Evolutionary conservation across 2,329 filamentous ascomycete genomes (phyloP).

Genomic region (Colletotrichum phormii): DNA sequence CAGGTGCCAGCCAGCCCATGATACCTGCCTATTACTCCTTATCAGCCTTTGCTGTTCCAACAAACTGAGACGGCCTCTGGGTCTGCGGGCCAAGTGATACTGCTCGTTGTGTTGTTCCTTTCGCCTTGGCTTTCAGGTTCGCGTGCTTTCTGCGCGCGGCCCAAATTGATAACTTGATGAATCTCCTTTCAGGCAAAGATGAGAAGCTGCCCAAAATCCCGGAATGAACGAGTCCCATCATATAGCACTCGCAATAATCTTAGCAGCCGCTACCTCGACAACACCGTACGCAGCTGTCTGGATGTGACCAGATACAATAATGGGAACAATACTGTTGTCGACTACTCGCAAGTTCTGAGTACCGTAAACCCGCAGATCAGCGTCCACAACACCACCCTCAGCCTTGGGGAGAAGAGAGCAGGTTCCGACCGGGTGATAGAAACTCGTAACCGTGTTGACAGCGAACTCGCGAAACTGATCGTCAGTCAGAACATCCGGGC

Average conservation of each 20-base stretch:
- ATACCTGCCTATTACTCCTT: too few species aligned
- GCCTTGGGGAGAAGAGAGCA: slow-evolving; percentile 53
- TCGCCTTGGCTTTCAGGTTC: too few species aligned
- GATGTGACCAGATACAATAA: slow-evolving; percentile 56
- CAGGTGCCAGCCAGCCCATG: too few species aligned
- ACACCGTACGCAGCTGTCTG: slow-evolving; percentile 61
- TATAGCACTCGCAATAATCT: slow-evolving; percentile 15
- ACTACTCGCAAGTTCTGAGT: slow-evolving; percentile 55
- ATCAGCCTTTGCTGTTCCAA: too few species aligned
- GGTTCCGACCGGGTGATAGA: slow-evolving; percentile 53
- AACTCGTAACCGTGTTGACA: slow-evolving; percentile 17
- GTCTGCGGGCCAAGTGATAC: too few species aligned
- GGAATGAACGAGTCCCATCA: background rate
- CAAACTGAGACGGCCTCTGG: too few species aligned
- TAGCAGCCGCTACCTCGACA: slow-evolving; percentile 51
- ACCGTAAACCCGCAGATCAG: slow-evolving; percentile 54
- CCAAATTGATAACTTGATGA: too few species aligned
- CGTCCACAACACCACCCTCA: slow-evolving; percentile 54
- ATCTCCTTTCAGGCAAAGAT: background rate
- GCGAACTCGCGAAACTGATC: slow-evolving; percentile 25
- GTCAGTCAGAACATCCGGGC: slow-evolving; percentile 20
- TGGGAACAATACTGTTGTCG: slow-evolving; percentile 56
- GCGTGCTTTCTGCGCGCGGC: too few species aligned
- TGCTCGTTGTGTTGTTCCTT: too few species aligned
- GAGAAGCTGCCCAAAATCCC: background rate